Base-by-base conservation (phyloP, 2,329 filamentous ascomycete genomes). In the Zasmidium citrigriseum region DNA sequence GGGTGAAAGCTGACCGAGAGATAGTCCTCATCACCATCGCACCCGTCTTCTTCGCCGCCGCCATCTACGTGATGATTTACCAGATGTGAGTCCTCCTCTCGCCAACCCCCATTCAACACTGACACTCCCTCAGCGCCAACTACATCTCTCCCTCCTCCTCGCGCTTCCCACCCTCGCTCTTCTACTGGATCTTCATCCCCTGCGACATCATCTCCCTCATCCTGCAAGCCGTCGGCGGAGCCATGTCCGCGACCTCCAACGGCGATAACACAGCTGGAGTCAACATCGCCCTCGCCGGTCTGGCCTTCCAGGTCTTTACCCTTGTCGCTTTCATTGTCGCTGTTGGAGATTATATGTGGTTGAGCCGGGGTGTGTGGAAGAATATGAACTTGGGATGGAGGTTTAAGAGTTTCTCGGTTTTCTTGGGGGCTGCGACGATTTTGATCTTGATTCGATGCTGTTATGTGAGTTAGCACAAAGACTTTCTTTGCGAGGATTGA, bases 11-110 rank as follows among this genome's bases (percentile, higher is more conserved):
- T 24, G 24, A 24, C 34, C n/a, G 2, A 2, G 2, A 44, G 3
- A 38, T 80, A 83, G 61, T 63, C 67, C 84, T 81, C 63, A 76
- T 90, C 57, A 89, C 86, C 2, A 81, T 89, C 58, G 86, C 78
- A 0, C 86, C 87, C 0, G 86, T 86, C 1, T 89, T 88, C 68
- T 77, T 88, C 69, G 81, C 84, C 9, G 86, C 84, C 0, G 83
- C 80, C 1, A 80, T 89, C 44, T 89, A 89, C 67, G 75, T 89
- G 52, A 86, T 83, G 60, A 75, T 89, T 10, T 72, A 73, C 2
- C 72, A 73, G 25, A 50, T 50, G 47, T 50, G 24, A 50, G 47
- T 50, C 47, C 11, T 16, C 22, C 4, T 25, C 18, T n/a, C 7
- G 16, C 34, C 5, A 9, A 16, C 34, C 7, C 5, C 5, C 4